These are phyloP conservation scores for Polytrichum commune DNA, from an alignment of 225 moss, liverwort and hornwort species.

Conservation along the genomic window DNA sequence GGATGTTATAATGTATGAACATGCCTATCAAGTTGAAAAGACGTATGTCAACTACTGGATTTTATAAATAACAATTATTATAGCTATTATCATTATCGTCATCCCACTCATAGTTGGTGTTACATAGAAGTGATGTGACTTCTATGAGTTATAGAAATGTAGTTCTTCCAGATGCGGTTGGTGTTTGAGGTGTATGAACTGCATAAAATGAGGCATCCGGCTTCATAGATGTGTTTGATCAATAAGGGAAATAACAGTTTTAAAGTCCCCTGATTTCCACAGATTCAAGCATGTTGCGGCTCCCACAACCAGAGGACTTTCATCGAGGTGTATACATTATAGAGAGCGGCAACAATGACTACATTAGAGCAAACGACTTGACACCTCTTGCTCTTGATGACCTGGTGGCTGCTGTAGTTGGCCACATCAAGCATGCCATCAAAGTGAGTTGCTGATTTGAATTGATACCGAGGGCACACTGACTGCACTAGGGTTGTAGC, in stretches of 20 bases:
- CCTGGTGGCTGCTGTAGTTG: conserved; percentile 10
- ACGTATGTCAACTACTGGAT: too few relatives aligned
- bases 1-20: too few relatives aligned
- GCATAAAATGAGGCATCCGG: too few relatives aligned
- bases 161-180: too few relatives aligned
- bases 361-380: fast-evolving
- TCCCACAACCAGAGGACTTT: conserved; percentile 20
- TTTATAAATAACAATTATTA: too few relatives aligned
- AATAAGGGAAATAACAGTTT: background rate
- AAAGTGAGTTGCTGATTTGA: conserved; percentile 5
- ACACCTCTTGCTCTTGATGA: background rate
- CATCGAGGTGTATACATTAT: conserved; percentile 34
- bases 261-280: too few relatives aligned
- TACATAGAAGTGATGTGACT: too few relatives aligned
- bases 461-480: background rate
- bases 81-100: too few relatives aligned
- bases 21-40: too few relatives aligned
- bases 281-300: background rate
- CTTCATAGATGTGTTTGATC: background rate
- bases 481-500: background rate
- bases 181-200: too few relatives aligned
- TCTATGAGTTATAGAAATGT: too few relatives aligned
- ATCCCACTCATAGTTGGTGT: too few relatives aligned
- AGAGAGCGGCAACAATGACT: conserved; percentile 45
- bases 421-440: conserved; percentile 9